phyloP scores from a whole-genome alignment of 129 eudicot species.

The Chrysanthemum seticuspe region DNA sequence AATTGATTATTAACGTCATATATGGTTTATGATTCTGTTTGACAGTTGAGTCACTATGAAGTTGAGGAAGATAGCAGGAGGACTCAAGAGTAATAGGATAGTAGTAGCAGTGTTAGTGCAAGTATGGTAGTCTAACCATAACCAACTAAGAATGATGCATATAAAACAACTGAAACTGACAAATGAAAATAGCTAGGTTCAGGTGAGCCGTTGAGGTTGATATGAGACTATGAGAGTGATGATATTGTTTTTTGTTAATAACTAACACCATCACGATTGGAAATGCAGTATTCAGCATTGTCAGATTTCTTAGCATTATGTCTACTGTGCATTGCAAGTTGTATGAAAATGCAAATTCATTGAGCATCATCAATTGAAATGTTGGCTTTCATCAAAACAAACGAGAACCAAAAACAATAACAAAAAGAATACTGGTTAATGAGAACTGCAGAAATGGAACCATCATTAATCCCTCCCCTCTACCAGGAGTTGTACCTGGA shows the following conservation, averaged over 20 bases:
- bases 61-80: background rate
- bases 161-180: background rate
- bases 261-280: no score
- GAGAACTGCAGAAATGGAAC: slow-evolving; percentile 10
- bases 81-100: background rate
- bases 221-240: no score
- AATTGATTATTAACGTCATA: background rate
- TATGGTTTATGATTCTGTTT: background rate
- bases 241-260: no score
- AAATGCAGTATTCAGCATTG: no score
- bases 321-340: no score
- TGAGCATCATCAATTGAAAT: no score
- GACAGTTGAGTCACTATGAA: background rate
- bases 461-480: background rate
- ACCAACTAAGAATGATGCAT: background rate
- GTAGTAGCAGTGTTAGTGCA: background rate
- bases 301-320: no score
- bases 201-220: no score
- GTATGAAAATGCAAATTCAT: no score
- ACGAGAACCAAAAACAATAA: background rate
- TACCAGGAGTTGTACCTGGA: slow-evolving; percentile 1
- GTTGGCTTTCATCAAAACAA: background rate
- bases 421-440: background rate
- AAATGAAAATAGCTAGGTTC: background rate
- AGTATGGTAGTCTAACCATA: background rate